phyloP scores from a whole-genome alignment of 164 flowering plant genomes.

The Euptelea pleiosperma region DNA sequence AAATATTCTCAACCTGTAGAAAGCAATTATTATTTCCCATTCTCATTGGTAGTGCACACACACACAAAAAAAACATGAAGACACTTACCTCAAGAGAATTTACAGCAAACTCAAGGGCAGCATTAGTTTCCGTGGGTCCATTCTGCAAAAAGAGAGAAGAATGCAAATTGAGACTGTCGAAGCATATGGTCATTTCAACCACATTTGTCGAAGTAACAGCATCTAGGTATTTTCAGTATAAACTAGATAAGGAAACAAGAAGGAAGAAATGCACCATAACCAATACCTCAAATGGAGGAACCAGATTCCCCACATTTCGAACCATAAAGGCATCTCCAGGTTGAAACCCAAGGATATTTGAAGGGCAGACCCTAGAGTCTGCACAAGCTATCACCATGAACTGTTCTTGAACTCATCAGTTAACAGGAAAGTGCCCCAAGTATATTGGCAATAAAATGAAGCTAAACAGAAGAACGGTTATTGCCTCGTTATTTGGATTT shows the following conservation, averaged over 20 bases:
- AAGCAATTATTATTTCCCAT: slow-evolving; percentile 5
- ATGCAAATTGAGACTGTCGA: neutral
- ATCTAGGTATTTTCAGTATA: neutral
- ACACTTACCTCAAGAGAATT: slow-evolving; percentile 67
- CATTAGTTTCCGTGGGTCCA: slow-evolving; percentile 89
- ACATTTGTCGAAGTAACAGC: neutral
- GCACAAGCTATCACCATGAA: slow-evolving; percentile 97
- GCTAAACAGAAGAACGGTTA: neutral
- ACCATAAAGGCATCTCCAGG: slow-evolving; percentile 91
- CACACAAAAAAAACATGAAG: neutral
- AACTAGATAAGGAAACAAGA: neutral
- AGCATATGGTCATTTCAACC: neutral
- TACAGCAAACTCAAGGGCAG: slow-evolving; percentile 93
- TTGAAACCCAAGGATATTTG: slow-evolving; percentile 78
- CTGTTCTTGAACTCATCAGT: slow-evolving; percentile 50
- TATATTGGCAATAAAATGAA: slow-evolving; percentile 4
- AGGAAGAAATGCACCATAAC: neutral
- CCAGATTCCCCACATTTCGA: slow-evolving; percentile 86
- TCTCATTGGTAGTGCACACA: slow-evolving; percentile 6
- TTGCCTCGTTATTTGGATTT: neutral
- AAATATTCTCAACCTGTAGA: slow-evolving; percentile 74
- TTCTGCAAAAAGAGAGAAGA: slow-evolving; percentile 41
- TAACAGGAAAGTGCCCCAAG: neutral
- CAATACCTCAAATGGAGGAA: slow-evolving; percentile 80
- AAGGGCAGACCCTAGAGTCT: slow-evolving; percentile 97